Percentiles rank a stretch among this genome's conserved stretches.
phyloP scores from a whole-genome alignment of 176 grass and related monocot genomes.

The Carex scoparia region DNA sequence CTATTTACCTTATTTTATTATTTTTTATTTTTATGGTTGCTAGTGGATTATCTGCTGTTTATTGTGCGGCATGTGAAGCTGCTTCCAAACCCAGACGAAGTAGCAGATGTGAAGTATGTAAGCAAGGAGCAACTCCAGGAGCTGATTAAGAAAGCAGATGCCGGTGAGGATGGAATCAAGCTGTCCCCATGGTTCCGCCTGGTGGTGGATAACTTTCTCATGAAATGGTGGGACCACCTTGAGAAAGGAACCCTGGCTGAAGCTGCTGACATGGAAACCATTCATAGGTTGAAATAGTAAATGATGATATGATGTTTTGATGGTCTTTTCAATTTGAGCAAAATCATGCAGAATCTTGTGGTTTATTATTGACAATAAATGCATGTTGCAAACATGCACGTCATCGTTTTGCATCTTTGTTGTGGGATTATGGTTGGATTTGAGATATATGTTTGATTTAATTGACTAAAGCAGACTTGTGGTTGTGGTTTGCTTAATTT shows the following conservation, averaged over 20 bases:
- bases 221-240: constrained; percentile 86
- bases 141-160: constrained; percentile 59
- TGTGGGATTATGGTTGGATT: neutral
- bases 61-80: constrained; percentile 71
- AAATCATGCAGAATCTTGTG: neutral
- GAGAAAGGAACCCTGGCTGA: constrained; percentile 62
- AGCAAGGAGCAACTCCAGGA: constrained; percentile 69
- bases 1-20: neutral
- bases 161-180: constrained; percentile 64
- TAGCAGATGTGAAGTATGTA: constrained; percentile 73
- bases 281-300: constrained; percentile 62
- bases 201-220: constrained; percentile 83
- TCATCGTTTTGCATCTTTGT: neutral
- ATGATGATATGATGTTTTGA: neutral
- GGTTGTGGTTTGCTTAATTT: no score
- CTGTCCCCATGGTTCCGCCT: constrained; percentile 90
- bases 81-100: constrained; percentile 75
- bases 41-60: constrained; percentile 92
- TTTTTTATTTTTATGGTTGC: constrained; percentile 13
- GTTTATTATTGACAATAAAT: constrained; percentile 8
- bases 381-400: neutral
- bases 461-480: no score
- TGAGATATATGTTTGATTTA: neutral
- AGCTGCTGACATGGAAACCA: constrained; percentile 79
- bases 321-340: neutral